phyloP scores from a whole-genome alignment of 179 eudicot genomes.

The Actinidia polygama region DNA sequence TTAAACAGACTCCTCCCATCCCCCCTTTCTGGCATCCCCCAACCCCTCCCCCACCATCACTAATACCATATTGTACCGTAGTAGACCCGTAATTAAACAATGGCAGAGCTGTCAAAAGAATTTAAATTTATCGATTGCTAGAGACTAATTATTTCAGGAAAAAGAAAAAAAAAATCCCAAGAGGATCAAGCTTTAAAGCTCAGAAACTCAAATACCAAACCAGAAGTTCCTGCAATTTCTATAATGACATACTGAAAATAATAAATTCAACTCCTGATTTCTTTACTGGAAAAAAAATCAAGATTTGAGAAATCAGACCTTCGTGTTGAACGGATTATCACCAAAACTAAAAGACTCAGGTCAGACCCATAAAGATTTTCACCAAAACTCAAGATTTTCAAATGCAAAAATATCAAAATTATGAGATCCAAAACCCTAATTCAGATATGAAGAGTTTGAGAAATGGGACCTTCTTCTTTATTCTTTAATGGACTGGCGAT shows the following conservation, averaged over 20 bases:
- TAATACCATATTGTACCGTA: no score
- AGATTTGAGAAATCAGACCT: no score
- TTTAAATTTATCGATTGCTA: no score
- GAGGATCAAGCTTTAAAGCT: neutral
- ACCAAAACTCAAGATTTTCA: neutral
- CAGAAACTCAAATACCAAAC: neutral
- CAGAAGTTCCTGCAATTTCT: no score
- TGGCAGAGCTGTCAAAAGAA: no score
- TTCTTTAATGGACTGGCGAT: slow-evolving; percentile 85
- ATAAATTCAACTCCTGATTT: neutral
- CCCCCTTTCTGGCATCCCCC: no score
- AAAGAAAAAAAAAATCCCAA: no score
- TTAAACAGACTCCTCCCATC: no score
- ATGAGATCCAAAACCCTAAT: slow-evolving; percentile 7
- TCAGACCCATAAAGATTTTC: neutral
- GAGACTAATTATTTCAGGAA: no score
- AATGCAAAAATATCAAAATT: neutral
- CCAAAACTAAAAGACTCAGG: neutral
- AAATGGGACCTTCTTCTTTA: slow-evolving; percentile 73
- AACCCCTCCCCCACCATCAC: no score
- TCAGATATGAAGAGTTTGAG: neutral
- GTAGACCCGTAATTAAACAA: no score
- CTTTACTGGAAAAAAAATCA: neutral
- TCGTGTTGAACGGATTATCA: neutral
- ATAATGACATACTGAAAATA: no score